Conservation (phyloP, 1,139 yeast species). For the Geotrichum fermentans region DNA sequence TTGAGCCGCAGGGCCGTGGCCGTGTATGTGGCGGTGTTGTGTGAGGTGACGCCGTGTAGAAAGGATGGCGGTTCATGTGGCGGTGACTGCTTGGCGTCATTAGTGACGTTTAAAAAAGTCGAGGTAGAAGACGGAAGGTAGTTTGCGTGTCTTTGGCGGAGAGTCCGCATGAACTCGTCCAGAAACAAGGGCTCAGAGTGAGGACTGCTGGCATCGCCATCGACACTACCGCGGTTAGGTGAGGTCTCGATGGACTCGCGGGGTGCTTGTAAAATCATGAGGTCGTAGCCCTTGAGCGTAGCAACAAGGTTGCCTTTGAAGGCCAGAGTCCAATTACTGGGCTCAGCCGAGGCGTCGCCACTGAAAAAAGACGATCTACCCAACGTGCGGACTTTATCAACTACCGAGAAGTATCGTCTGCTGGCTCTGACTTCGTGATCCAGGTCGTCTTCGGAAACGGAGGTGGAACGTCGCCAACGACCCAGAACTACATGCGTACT, state of each 20-base stretch:
- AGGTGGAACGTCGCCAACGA: conserved; percentile 5
- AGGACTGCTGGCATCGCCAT: neutral
- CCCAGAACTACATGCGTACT: conserved; percentile 1
- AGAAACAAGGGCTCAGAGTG: no score
- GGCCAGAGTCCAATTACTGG: neutral
- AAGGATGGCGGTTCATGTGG: neutral
- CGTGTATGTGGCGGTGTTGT: neutral
- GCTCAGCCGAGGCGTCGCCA: neutral
- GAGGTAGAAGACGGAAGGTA: no score
- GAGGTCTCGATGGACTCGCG: neutral
- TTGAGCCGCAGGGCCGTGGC: neutral
- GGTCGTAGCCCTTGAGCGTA: neutral
- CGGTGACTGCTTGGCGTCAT: no score
- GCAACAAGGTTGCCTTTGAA: neutral
- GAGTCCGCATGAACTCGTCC: neutral
- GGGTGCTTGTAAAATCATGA: neutral
- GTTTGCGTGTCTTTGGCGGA: neutral
- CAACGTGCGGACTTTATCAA: neutral
- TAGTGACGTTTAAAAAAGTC: no score
- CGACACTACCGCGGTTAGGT: neutral
- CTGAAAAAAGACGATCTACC: neutral
- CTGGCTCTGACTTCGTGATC: neutral
- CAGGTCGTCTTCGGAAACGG: no score
- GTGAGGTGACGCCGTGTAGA: neutral
- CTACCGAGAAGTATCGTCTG: neutral